Conservation (phyloP, 805 yeast species). For the Saccharomycopsis oosterbeekiorum region DNA sequence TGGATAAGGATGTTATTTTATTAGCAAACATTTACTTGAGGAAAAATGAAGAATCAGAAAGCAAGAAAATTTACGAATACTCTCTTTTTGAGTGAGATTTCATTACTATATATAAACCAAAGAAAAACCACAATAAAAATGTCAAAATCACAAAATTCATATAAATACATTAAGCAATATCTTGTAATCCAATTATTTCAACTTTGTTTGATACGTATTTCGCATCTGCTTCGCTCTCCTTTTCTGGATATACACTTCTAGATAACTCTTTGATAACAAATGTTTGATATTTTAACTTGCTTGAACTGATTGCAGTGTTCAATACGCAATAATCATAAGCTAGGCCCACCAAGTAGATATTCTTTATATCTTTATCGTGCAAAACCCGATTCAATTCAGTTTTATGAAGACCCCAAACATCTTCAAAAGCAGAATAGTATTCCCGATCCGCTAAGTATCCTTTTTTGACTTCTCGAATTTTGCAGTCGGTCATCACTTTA, state of each 20-base stretch:
- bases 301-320: conserved; percentile 65
- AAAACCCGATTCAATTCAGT: conserved; percentile 55
- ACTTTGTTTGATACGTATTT: conserved; percentile 29
- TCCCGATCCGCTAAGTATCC: conserved; percentile 69
- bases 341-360: conserved; percentile 68
- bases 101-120: not conserved
- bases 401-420: conserved; percentile 60
- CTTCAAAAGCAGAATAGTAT: conserved; percentile 80
- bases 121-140: not conserved
- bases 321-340: conserved; percentile 85
- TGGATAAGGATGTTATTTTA: conserved; percentile 10
- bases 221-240: conserved; percentile 28
- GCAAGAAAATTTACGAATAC: not conserved
- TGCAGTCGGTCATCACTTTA: conserved; percentile 25
- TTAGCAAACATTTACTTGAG: conserved; percentile 7
- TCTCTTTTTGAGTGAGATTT: not conserved
- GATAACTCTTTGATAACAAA: conserved; percentile 49
- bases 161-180: not conserved
- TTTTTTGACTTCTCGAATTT: conserved; percentile 46
- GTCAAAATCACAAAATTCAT: not conserved
- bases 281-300: conserved; percentile 51
- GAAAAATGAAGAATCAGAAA: not conserved
- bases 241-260: conserved; percentile 43
- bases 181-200: conserved; percentile 17
- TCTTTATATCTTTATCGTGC: conserved; percentile 34